Evolutionary conservation across 805 yeast species (phyloP).

Genomic region (Lachancea thermotolerans): DNA sequence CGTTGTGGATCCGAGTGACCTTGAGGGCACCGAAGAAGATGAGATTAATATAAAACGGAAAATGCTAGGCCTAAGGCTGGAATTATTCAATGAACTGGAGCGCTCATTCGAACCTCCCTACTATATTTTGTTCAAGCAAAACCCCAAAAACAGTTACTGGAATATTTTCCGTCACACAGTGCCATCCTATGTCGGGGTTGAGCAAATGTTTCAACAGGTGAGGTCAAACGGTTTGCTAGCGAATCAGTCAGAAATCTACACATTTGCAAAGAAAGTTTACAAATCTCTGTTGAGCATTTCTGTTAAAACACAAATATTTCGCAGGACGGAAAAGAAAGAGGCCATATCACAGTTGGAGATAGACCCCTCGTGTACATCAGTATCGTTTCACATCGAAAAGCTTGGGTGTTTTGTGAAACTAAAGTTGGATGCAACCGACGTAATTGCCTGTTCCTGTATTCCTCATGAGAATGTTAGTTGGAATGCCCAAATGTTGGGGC

Average conservation of each 20-base stretch:
- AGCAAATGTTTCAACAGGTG: constrained; percentile 14
- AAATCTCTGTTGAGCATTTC: constrained; percentile 12
- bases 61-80: constrained; percentile 36
- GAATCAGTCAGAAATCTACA: constrained; percentile 17
- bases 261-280: constrained; percentile 25
- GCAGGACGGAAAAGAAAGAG: constrained; percentile 11
- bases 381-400: neutral
- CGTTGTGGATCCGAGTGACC: constrained; percentile 32
- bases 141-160: constrained; percentile 27
- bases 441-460: constrained; percentile 15
- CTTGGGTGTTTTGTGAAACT: constrained; percentile 10
- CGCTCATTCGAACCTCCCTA: constrained; percentile 31
- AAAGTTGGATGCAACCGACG: constrained; percentile 13
- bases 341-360: constrained; percentile 13
- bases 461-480: constrained; percentile 9
- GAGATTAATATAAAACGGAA: constrained; percentile 13
- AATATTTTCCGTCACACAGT: constrained; percentile 33
- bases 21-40: constrained; percentile 8
- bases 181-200: constrained; percentile 26
- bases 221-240: constrained; percentile 10
- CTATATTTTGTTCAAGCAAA: constrained; percentile 31
- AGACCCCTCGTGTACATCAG: constrained; percentile 12
- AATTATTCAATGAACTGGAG: constrained; percentile 28
- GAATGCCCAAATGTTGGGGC: constrained; percentile 19
- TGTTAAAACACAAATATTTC: constrained; percentile 13